Evolutionary conservation across 768 basidiomycete species (phyloP), one percentile per base, ranked within the genome.

Genomic region (Lentinula edodes): DNA sequence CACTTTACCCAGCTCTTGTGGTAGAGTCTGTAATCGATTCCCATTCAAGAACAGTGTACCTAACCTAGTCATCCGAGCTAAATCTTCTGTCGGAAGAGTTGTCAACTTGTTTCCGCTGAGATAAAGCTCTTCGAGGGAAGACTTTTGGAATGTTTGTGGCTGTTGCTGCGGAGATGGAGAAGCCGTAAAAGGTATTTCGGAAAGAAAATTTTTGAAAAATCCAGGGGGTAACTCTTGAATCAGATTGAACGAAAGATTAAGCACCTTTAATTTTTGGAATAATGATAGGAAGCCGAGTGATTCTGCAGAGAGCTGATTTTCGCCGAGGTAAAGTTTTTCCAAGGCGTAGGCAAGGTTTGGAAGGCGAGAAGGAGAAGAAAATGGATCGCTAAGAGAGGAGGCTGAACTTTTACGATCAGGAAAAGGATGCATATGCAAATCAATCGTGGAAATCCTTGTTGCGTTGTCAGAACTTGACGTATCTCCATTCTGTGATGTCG

Each of bases 231-330:
- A 81, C 67, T 95, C 92, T 15, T 60, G 89, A 48, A 99, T 89
- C 59, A 93, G 87, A 73, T 99, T 99, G 78, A 97, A 98, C 32
- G 91, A 93, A 18, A 98, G 78, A 66, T 98, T 98, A 61, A 99
- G 83, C 1, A 93, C 86, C 1, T 78, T 80, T 10, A 99, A 82
- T 65, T 90, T 86, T 62, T 84, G 83, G 67, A 98, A 79, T 43
- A 91, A 77, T 67, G 87, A 88, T 34, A 98, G 74, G 0, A 87
- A 83, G 18, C 84, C 85, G 34, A 97, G 81, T 9, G 83, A 80
- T 46, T 95, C 91, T 67, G 95, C 91, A 9, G 84, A 85, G 18
- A 98, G 78, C 35, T 79, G 80, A 73, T 98, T 99, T 78, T 99
- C 95, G 61, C 91, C 93, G 1, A 98, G 81, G 69, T 90, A 95